phyloP scores from a whole-genome alignment of 805 yeast genomes.

The Candida montana region DNA sequence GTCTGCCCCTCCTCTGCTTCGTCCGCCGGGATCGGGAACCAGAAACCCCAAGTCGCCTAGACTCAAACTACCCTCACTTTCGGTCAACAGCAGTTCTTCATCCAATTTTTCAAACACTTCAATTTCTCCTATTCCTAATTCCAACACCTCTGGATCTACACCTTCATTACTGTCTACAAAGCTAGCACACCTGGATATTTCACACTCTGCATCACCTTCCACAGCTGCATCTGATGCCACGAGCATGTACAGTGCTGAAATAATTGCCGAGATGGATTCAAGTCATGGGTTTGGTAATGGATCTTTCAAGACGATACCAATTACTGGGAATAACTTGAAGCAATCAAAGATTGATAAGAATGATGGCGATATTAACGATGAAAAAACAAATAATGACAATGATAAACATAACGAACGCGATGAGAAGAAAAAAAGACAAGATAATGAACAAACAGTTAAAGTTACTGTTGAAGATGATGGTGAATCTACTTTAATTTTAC shows the following conservation, averaged over 20 bases:
- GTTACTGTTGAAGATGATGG: constrained; percentile 1
- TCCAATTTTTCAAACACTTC: constrained; percentile 4
- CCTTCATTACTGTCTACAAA: constrained; percentile 17
- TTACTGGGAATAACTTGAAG: no score
- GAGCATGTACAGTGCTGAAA: constrained; percentile 26
- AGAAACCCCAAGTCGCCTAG: constrained; percentile 37
- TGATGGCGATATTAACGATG: neutral
- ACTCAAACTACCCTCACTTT: constrained; percentile 35
- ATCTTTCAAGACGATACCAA: neutral
- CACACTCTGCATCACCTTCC: constrained; percentile 25
- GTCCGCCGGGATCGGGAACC: constrained; percentile 40
- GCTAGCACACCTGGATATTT: constrained; percentile 16
- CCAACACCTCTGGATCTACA: constrained; percentile 13
- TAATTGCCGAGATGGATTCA: constrained; percentile 25
- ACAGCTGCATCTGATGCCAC: constrained; percentile 25
- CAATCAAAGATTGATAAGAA: no score
- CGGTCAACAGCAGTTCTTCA: constrained; percentile 13
- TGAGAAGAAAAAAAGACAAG: neutral
- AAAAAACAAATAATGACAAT: neutral
- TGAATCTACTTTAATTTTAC: constrained; percentile 7
- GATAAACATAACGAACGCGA: neutral
- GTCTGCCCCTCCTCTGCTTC: constrained; percentile 35
- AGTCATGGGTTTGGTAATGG: neutral
- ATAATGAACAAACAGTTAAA: neutral
- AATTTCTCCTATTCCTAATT: no score